Base-by-base conservation (phyloP, 2,329 filamentous ascomycete species). In the Trichoderma sp. region DNA sequence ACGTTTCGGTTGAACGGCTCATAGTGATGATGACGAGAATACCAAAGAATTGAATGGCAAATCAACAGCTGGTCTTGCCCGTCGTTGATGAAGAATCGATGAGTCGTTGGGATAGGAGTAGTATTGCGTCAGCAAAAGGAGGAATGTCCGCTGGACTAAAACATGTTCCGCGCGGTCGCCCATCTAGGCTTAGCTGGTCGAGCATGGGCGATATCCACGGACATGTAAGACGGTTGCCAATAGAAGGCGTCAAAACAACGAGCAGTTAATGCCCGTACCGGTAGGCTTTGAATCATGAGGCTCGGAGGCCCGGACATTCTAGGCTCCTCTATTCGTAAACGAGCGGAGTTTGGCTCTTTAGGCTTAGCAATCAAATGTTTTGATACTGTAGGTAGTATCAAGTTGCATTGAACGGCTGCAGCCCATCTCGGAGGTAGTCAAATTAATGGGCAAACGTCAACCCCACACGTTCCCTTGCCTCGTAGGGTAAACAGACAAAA, bases 1-100 rank as follows among this genome's bases (percentile, higher is more conserved):
- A 84, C 55, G 68, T 52, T 45, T 50, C 50, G 4, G 59, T 54
- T 28, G 39, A 24, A n/a, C 19, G 34, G 7, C 39, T 54, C 59
- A 62, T 62, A 14, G 28, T 10, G 6, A 7, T n/a, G 0, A 12
- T 15, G 19, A n/a, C 15, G n/a, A 3, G 5, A 24, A 26, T 5
- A 24, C 19, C 12, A 5, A 30, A 14, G 17, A 19, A 19, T 26
- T 54, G 12, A 7, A 6, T 5, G 21, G 50, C 5, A 51, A 9
- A 17, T 14, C 15, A 44, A 26, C 19, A 24, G 7, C 34, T 15
- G 3, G 15, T 30, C 28, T 26, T 14, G 7, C 21, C 6, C 12
- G 21, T 7, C 39, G 21, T 24, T 24, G 30, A 43, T 43, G 51
- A 61, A 61, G 5, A 10, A 7, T 6, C 7, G 4, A 15, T 12